Base-by-base conservation (phyloP, 1,284 basidiomycete species). In the Cronartium quercuum region DNA sequence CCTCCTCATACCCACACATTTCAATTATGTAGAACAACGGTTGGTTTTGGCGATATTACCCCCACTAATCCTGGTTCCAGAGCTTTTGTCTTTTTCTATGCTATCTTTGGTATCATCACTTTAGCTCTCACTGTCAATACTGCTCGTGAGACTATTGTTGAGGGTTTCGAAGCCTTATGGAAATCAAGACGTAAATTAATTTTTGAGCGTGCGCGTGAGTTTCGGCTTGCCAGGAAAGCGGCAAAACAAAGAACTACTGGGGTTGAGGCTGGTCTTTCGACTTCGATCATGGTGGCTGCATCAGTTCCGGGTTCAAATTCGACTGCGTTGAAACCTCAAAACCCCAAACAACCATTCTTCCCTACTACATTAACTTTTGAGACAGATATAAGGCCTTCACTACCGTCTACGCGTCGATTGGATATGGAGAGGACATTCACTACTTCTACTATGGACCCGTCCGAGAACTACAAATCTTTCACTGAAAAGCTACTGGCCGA, bases 1-100 rank as follows among this genome's bases (percentile, higher is more conserved):
- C 12, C 10, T 40, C 18, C 34, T 64, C 12, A 9, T 18, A 21
- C 37, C 2, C 40, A 37, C 15, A 47, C 21, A 51, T 40, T 44
- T 1, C 37, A 3, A 10, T 42, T 15, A 64, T 15, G 21, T 34
- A 74, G 71, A 13, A 74, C 71, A 37, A 74, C 71, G 9, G 71
- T 74, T 21, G 71, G 71, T 12, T 74, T 74, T 67, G 71, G 71
- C 7, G 71, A 74, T 51, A 66, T 74, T 41, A 40, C 58, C 38
- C 71, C 71, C 37, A 74, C 55, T 44, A 62, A 63, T 21, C 6
- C 58, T n/a, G n/a, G 57, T 40, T 57, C 71, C n/a, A 47, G 71
- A 18, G 29, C 62, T 24, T 66, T 74, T 42, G 57, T 51, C 24
- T 74, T 74, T 57, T 67, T 74, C n/a, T 74, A 66, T 35, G 57